A percentile compares a stretch with the other conserved stretches of the same genome.
Evolutionary conservation across 257 asterid genomes (phyloP).

Genomic region (Paraleonurus japonicus): DNA sequence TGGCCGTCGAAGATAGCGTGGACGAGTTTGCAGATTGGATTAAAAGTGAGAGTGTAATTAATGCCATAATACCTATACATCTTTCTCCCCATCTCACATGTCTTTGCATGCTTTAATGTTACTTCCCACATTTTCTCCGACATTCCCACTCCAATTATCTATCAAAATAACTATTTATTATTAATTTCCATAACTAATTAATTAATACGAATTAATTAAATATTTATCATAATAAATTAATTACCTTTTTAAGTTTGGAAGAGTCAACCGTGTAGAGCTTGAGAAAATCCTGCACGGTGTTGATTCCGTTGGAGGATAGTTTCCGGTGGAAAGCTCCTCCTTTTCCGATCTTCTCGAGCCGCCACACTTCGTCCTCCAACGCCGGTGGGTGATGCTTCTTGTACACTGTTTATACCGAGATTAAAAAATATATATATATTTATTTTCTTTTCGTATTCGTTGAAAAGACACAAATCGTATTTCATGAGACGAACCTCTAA

Average conservation of each 20-base stretch:
- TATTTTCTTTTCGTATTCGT: too few relatives aligned
- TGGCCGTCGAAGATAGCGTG: conserved; percentile 40
- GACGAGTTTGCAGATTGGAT: conserved; percentile 56
- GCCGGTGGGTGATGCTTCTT: conserved; percentile 76
- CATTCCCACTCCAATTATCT: conserved; percentile 71
- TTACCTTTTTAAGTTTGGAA: conserved; percentile 48
- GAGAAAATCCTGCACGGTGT: conserved; percentile 68
- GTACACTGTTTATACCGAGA: conserved; percentile 47
- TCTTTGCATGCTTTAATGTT: conserved; percentile 57
- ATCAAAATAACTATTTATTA: background rate
- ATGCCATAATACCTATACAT: conserved; percentile 35
- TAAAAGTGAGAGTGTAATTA: conserved; percentile 33
- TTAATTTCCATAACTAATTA: too few relatives aligned
- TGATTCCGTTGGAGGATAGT: conserved; percentile 40
- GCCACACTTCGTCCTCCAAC: conserved; percentile 65
- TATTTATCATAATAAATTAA: too few relatives aligned
- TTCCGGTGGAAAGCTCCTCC: conserved; percentile 58
- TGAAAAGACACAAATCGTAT: background rate
- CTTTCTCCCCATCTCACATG: conserved; percentile 60
- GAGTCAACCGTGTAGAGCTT: conserved; percentile 44
- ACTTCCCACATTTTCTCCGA: conserved; percentile 71
- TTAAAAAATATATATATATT: too few relatives aligned
- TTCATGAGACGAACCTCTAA: background rate
- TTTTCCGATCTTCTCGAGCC: conserved; percentile 75
- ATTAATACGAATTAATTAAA: too few relatives aligned